These are phyloP conservation scores for Alternaria gaisen DNA, from an alignment of 2,329 filamentous ascomycete species.

Conservation along the genomic window DNA sequence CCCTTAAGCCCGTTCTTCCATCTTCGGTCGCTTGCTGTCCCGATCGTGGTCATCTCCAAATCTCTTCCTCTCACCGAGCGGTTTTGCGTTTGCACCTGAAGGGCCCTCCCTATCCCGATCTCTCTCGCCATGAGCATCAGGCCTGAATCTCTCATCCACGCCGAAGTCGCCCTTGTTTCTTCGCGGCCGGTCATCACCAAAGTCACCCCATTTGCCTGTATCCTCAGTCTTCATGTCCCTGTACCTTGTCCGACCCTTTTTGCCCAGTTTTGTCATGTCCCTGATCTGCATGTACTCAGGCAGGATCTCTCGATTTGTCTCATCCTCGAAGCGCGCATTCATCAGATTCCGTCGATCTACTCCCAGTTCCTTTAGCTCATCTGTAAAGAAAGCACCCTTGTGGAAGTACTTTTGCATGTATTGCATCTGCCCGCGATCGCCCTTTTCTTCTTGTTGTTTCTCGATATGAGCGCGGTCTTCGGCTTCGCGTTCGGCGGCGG, in stretches of 20 bases:
- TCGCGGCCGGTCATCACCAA: constrained; percentile 60
- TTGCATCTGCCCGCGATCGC: constrained; percentile 78
- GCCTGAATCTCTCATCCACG: constrained; percentile 72
- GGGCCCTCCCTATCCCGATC: constrained; percentile 55
- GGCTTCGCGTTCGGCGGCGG: constrained; percentile 81
- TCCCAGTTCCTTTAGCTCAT: constrained; percentile 77
- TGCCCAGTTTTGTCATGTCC: constrained; percentile 92
- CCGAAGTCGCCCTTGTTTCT: constrained; percentile 54
- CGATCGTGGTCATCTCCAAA: constrained; percentile 51
- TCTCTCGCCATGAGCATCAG: constrained; percentile 62
- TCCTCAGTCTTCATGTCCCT: constrained; percentile 88
- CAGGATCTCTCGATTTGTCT: constrained; percentile 80
- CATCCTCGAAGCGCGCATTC: constrained; percentile 85
- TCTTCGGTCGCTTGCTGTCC: constrained; percentile 56
- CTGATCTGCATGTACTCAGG: constrained; percentile 92
- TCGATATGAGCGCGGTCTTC: constrained; percentile 84
- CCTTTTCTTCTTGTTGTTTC: constrained; percentile 78
- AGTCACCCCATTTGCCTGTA: constrained; percentile 83
- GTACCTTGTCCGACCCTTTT: constrained; percentile 91
- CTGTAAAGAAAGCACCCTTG: constrained; percentile 94
- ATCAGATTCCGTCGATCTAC: constrained; percentile 85
- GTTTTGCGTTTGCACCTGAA: constrained; percentile 75
- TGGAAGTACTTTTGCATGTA: constrained; percentile 98
- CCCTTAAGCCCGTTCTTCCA: constrained; percentile 44
- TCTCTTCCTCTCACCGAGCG: constrained; percentile 70